A percentile compares a stretch with the other conserved stretches of the same genome.
These are phyloP conservation scores for Quercus rubra DNA, from an alignment of 306 rosid genomes.

Conservation along the genomic window DNA sequence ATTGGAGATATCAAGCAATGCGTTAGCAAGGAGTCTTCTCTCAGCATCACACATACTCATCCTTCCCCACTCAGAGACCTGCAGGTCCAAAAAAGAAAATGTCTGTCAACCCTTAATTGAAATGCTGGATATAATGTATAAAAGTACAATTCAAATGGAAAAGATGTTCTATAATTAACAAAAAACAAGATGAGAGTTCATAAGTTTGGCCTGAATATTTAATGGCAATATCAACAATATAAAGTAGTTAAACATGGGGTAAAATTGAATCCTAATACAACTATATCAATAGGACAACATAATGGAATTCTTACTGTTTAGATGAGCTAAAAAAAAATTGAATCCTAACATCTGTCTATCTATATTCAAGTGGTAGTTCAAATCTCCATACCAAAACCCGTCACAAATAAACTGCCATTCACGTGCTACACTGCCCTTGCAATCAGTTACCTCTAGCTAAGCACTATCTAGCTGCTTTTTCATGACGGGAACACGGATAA, in stretches of 20 bases:
- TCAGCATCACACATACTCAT: slow-evolving; percentile 98
- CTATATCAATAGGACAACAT: not conserved
- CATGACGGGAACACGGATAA: not conserved
- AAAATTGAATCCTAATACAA: not conserved
- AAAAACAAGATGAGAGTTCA: not conserved
- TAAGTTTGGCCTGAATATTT: not conserved
- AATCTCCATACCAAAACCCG: not conserved
- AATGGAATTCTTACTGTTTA: not conserved
- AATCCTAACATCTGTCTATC: not conserved
- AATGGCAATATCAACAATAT: not conserved
- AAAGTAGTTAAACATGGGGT: not conserved
- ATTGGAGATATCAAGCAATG: slow-evolving; percentile 81
- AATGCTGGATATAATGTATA: not conserved
- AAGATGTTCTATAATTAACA: not conserved
- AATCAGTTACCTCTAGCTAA: not conserved
- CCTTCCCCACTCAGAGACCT: slow-evolving; percentile 94
- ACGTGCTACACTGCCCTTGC: not conserved
- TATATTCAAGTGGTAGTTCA: not conserved
- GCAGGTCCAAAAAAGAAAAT: slow-evolving; percentile 19
- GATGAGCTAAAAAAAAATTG: not conserved
- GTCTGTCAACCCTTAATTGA: not conserved
- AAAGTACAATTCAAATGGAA: not conserved
- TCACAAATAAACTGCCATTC: not conserved
- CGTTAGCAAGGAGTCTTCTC: slow-evolving; percentile 88
- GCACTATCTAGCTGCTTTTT: not conserved